Evolutionary conservation across 2,329 filamentous ascomycete genomes (phyloP), one percentile per base, ranked within the genome.

Genomic region (Fusarium buharicum): DNA sequence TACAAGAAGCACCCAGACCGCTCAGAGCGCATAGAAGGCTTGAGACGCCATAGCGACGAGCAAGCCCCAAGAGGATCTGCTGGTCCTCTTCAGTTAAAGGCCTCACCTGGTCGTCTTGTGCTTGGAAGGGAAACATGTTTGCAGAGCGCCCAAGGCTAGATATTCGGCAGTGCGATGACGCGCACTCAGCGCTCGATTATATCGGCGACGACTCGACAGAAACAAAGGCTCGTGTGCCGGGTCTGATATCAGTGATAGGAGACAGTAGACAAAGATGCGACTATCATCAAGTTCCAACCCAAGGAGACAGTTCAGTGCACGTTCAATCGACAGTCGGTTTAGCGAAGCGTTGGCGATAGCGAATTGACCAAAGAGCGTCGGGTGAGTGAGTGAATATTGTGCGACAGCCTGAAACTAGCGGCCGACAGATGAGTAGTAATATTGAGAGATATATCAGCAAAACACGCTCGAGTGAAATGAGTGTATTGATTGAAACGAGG

Each of bases 71-170:
- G 24, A 78, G 70, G 18, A 75, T 65, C 39, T 76, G 76, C 59
- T 76, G 76, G 56, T 78, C 76, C 41, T 78, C 76, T 8, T 78
- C 76, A 30, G 73, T 59, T 49, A 78, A 55, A n/a, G 74, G 71
- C 44, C 74, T 73, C 54, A 76, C 67, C 57, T 70, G 66, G 45
- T 78, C 76, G 33, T 78, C 76, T 46, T 70, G 69, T 39, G 66
- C 64, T 44, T 64, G 70, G 58, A 72, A 76, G 13, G 72, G 71
- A 54, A 77, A 76, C 76, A 78, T 78, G 54, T 56, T 64, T 60
- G 47, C 24, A 43, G 50, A 37, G 43, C 53, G 43, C 37, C 39
- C 37, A 46, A 53, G 52, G 54, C 51, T 59, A 55, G 40, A 54
- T 49, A 11, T 12, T 31, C 43, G 48, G 60, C 55, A 44, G 41